These are phyloP conservation scores for Grammothele lineata DNA, from an alignment of 768 basidiomycete species.

Conservation along the genomic window DNA sequence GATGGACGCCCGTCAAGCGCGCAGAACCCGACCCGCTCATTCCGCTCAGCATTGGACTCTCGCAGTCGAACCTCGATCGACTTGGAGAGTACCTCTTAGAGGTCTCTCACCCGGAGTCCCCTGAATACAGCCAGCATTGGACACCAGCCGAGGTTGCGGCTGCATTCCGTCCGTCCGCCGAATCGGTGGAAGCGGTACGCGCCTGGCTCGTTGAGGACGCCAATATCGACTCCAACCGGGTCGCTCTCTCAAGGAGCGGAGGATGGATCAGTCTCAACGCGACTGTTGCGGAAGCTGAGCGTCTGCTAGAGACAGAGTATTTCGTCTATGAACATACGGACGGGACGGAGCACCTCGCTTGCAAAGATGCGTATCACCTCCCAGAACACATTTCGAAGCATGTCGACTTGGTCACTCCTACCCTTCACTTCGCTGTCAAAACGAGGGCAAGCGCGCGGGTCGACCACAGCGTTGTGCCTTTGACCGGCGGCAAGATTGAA, in stretches of 20 bases:
- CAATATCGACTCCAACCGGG: conserved; percentile 30
- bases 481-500: too few species aligned
- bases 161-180: conserved; percentile 39
- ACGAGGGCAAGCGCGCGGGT: neutral
- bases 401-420: conserved; percentile 38
- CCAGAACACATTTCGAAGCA: conserved; percentile 53
- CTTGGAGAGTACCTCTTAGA: conserved; percentile 41
- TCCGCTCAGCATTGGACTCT: conserved; percentile 48
- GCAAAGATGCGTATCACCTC: conserved; percentile 58
- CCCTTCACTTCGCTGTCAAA: conserved; percentile 45
- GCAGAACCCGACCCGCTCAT: conserved; percentile 31
- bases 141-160: conserved; percentile 36
- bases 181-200: conserved; percentile 36
- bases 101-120: conserved; percentile 47
- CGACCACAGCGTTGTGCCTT: neutral
- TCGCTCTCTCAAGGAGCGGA: conserved; percentile 7
- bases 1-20: conserved; percentile 36
- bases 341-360: conserved; percentile 24
- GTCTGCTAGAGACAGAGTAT: too few species aligned
- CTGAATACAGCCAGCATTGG: conserved; percentile 47
- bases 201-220: conserved; percentile 41
- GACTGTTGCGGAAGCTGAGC: too few species aligned
- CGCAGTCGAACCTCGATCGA: conserved; percentile 39
- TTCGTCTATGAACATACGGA: too few species aligned
- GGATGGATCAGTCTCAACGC: too few species aligned